Evolutionary conservation across 2,329 filamentous ascomycete genomes (phyloP), one percentile per base, ranked within the genome.

Genomic region (Aspergillus unguis): DNA sequence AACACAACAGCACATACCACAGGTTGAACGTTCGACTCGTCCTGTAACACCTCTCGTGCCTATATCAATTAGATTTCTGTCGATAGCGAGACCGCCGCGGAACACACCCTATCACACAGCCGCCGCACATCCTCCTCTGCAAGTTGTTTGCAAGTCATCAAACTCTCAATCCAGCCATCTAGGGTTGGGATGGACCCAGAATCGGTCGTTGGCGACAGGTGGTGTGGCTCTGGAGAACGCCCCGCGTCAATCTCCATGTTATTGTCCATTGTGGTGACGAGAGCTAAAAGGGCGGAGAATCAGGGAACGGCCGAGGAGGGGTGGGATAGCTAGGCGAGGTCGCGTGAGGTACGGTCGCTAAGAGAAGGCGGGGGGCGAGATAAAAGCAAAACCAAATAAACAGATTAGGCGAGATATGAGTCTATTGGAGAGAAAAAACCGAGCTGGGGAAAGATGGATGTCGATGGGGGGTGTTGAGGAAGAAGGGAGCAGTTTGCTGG

Each of bases 91-190:
- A 35, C 31, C 41, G 29, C 28, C 27, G 17, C 35, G 36, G 46
- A 61, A 73, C 84, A 68, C 77, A 95, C 92, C 87, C 96, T 95
- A 73, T 97, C 94, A 80, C 94, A 99, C 70, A 99, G 84, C 73
- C 92, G 87, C 78, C 95, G 90, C 58, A 99, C 94, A 72, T 99
- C 94, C 61, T 84, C 81, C 79, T 99, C 94, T 57, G 89, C 85
- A 74, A 99, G 82, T 82, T 97, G 94, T 80, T 99, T 99, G 88
- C 94, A 99, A 71, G 78, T 85, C 92, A 99, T 97, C 76, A 99
- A 81, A 78, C 83, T 92, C 81, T 96, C 92, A 71, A 99, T 97
- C 94, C 94, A 99, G 69, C 92, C 91, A 72, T 99, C 94, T 59
- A 99, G 82, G 56, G 90, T 96, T 57, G 88, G 85, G 78, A 96